phyloP scores from a whole-genome alignment of 495 filamentous ascomycete genomes.

The Aspergillus sclerotioniger region DNA sequence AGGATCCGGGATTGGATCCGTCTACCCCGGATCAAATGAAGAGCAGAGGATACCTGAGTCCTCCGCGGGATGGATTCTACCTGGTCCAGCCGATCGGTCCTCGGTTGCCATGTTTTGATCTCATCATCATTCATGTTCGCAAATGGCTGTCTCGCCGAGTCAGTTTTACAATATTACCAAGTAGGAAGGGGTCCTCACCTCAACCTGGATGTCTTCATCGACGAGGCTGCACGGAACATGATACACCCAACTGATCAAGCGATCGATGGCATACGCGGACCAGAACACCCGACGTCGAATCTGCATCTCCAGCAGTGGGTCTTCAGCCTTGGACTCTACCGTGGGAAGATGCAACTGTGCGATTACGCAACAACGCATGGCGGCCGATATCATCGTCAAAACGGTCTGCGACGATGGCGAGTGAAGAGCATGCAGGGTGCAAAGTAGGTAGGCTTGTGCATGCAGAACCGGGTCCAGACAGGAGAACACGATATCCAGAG shows the following conservation, averaged over 20 bases:
- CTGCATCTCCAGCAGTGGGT: conserved; percentile 15
- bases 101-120: conserved; percentile 6
- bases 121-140: conserved; percentile 20
- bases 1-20: conserved; percentile 25
- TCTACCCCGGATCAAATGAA: conserved; percentile 23
- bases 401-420: conserved; percentile 26
- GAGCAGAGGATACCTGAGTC: conserved; percentile 21
- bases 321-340: conserved; percentile 3
- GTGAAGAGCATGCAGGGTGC: conserved; percentile 26
- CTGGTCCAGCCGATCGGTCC: background rate
- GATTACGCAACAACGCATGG: conserved; percentile 24
- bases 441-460: conserved; percentile 24
- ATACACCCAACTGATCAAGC: conserved; percentile 24
- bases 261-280: conserved; percentile 27
- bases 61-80: conserved; percentile 12
- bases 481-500: conserved; percentile 15
- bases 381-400: conserved; percentile 20
- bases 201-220: conserved; percentile 22
- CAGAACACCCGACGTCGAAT: conserved; percentile 25
- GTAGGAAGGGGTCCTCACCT: conserved; percentile 9
- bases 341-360: conserved; percentile 16
- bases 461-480: conserved; percentile 19
- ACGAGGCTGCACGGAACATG: conserved; percentile 21
- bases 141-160: conserved; percentile 16
- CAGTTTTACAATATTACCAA: background rate